Conservation (phyloP, 148 eudicot genomes). For the Rhododendron ovatum region DNA sequence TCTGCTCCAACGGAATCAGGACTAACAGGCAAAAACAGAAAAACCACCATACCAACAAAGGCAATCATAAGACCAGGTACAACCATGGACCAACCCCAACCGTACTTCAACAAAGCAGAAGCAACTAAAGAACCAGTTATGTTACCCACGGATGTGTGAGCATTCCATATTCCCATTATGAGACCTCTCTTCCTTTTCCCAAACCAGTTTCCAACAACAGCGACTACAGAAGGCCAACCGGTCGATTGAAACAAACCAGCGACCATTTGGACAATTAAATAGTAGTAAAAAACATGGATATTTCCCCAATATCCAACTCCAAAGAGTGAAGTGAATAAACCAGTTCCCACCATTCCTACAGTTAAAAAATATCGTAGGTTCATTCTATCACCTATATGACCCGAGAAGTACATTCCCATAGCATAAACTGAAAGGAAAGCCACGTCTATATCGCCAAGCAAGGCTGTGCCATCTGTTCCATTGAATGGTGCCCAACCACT, state of each 20-base stretch:
- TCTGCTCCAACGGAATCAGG: constrained; percentile 55
- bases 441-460: constrained; percentile 87
- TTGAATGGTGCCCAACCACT: constrained; percentile 89
- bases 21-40: constrained; percentile 58
- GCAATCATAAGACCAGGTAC: constrained; percentile 66
- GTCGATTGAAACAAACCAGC: constrained; percentile 90
- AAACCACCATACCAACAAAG: constrained; percentile 55
- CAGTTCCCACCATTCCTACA: constrained; percentile 84
- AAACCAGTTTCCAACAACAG: constrained; percentile 92
- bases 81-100: constrained; percentile 97
- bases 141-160: constrained; percentile 85
- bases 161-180: constrained; percentile 91
- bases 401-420: constrained; percentile 71
- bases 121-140: constrained; percentile 79
- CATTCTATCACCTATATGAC: constrained; percentile 86
- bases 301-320: constrained; percentile 83
- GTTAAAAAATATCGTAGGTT: constrained; percentile 71
- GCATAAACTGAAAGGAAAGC: constrained; percentile 82
- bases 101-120: constrained; percentile 66
- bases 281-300: constrained; percentile 72
- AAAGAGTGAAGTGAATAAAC: constrained; percentile 69
- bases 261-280: constrained; percentile 67
- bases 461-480: constrained; percentile 59
- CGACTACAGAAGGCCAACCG: constrained; percentile 96
- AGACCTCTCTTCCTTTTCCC: constrained; percentile 84